Evolutionary conservation across 768 basidiomycete genomes (phyloP).

Genomic region (Chalciporus piperatus): DNA sequence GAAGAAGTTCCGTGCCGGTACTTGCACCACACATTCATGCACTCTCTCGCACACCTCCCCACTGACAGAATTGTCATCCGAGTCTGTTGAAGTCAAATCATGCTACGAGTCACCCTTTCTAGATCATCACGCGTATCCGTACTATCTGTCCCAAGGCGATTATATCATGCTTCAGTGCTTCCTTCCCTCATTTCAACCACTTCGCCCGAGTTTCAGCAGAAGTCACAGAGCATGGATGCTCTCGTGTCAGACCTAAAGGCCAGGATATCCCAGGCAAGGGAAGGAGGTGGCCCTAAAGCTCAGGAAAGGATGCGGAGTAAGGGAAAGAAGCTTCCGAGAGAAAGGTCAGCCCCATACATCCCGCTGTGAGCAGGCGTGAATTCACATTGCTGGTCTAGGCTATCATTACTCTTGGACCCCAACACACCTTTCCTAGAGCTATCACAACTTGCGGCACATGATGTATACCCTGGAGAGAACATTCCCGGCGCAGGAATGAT

Average conservation of each 20-base stretch:
- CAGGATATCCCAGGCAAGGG: slow-evolving; percentile 55
- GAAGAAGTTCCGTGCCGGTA: slow-evolving; percentile 24
- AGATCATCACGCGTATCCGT: slow-evolving; percentile 8
- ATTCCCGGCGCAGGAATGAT: slow-evolving; percentile 91
- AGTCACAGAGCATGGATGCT: slow-evolving; percentile 64
- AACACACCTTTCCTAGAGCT: slow-evolving; percentile 89
- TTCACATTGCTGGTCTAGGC: slow-evolving; percentile 37
- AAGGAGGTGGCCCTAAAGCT: slow-evolving; percentile 75
- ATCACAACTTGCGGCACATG: slow-evolving; percentile 81
- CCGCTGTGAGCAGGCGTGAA: slow-evolving; percentile 1
- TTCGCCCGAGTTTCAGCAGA: slow-evolving; percentile 69
- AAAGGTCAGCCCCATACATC: slow-evolving; percentile 50
- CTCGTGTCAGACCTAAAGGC: slow-evolving; percentile 63
- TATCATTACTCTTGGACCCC: slow-evolving; percentile 75
- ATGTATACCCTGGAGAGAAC: slow-evolving; percentile 70
- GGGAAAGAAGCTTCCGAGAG: slow-evolving; percentile 81
- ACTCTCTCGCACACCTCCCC: not conserved
- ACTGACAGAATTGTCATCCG: not conserved
- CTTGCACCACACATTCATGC: not conserved
- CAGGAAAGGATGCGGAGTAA: slow-evolving; percentile 69
- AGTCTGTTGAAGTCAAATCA: slow-evolving; percentile 6
- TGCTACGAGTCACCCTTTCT: slow-evolving; percentile 19
- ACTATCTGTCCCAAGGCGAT: slow-evolving; percentile 23
- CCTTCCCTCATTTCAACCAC: slow-evolving; percentile 68
- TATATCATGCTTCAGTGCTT: slow-evolving; percentile 71